phyloP scores from a whole-genome alignment of 2,329 filamentous ascomycete genomes.

The Fusarium torulosum region DNA sequence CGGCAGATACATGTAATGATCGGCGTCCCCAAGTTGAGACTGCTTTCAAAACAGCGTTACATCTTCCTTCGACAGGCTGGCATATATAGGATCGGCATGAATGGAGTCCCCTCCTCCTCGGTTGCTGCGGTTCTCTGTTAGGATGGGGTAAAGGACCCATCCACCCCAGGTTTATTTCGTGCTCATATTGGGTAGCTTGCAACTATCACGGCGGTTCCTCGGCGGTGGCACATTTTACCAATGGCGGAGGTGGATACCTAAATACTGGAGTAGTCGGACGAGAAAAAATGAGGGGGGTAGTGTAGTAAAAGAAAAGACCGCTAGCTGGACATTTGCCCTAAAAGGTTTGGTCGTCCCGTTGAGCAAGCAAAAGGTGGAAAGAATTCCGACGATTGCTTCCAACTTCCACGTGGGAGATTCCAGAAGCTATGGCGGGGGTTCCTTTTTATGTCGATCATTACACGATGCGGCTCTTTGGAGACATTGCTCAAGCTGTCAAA shows the following conservation, averaged over 20 bases:
- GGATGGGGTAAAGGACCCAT: constrained; percentile 34
- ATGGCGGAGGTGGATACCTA: constrained; percentile 33
- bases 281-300: neutral
- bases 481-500: constrained; percentile 2
- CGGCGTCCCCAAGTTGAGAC: constrained; percentile 19
- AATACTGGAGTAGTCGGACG: constrained; percentile 26
- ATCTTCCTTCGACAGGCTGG: constrained; percentile 11
- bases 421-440: constrained; percentile 25
- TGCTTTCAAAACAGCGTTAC: constrained; percentile 14
- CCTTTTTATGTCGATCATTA: neutral
- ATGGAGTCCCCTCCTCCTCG: neutral
- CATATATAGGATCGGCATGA: constrained; percentile 32
- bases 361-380: neutral
- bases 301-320: neutral
- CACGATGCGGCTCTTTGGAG: constrained; percentile 16
- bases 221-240: constrained; percentile 28
- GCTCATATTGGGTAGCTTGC: constrained; percentile 5
- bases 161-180: constrained; percentile 37
- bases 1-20: constrained; percentile 28
- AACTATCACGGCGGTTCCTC: constrained; percentile 37
- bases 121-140: neutral
- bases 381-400: neutral
- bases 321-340: constrained; percentile 30
- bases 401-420: constrained; percentile 20
- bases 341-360: constrained; percentile 20